These are phyloP conservation scores for Adansonia gregorii DNA, from an alignment of 441 rosid species.

Conservation along the genomic window DNA sequence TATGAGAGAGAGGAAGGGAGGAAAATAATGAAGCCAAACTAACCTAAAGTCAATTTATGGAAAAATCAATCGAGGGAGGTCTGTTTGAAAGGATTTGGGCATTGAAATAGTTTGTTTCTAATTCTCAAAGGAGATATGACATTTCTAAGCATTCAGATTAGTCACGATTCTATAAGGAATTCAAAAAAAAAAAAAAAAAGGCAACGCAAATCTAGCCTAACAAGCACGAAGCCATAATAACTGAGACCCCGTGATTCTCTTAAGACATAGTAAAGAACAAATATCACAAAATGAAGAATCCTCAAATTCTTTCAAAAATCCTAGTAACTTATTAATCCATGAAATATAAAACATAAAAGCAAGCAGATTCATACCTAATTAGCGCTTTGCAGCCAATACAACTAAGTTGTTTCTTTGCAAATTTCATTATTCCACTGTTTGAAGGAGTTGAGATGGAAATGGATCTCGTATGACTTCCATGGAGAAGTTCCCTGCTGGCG, in stretches of 20 bases:
- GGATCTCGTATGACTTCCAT: constrained; percentile 90
- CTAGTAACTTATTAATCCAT: background rate
- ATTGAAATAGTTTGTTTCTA: background rate
- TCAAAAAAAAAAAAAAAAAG: background rate
- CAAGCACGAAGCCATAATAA: background rate
- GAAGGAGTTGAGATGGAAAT: constrained; percentile 91
- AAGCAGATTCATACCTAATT: constrained; percentile 53
- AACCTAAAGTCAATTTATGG: background rate
- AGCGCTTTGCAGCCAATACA: constrained; percentile 95
- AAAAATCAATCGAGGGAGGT: background rate
- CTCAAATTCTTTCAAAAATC: background rate
- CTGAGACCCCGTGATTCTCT: background rate
- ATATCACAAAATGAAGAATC: constrained; percentile 13
- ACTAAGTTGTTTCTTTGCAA: constrained; percentile 81
- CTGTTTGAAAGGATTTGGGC: background rate
- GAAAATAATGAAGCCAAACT: background rate
- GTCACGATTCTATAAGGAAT: background rate
- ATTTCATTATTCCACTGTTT: constrained; percentile 92
- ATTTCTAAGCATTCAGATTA: background rate
- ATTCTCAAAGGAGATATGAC: background rate
- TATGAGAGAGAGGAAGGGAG: background rate
- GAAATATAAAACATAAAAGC: constrained; percentile 24
- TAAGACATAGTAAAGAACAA: background rate
- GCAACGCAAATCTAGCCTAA: background rate
- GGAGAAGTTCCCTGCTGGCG: constrained; percentile 94